Base-by-base conservation (phyloP, 345 rosid genomes). In the Crucihimalaya himalaica region DNA sequence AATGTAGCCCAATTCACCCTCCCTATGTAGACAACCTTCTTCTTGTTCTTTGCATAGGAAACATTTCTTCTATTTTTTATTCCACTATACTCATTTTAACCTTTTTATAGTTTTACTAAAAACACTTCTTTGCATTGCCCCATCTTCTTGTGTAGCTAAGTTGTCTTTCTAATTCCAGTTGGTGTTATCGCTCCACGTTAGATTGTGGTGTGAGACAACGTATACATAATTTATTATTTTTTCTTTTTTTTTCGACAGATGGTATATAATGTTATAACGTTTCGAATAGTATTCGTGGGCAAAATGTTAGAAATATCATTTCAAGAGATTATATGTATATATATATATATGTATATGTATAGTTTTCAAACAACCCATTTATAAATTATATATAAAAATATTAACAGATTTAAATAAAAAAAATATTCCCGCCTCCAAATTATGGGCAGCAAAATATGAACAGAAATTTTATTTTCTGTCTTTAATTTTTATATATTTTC, bases 41-140 rank as follows among this genome's bases (percentile, higher is more conserved):
- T 78, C 69, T 59, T 85, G 89, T 79, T 85, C 59, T 77, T 32
- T 78, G 52, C 83, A 50, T 75, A 86, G 88, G 88, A 88, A 84
- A 85, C 94, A 84, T 80, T 43, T 72, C 63, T 35, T 67, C 83
- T 65, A 70, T 68, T 76, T 75, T 74, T 40, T 82, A 72, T 79
- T 71, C 71, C 19, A 60, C 45, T 73, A 55, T 71, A 71, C 74
- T 77, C 80, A 78, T 79, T 76, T 43, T 61, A 42, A 69, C 65
- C 43, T 55, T 54, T 62, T 56, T 47, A 10, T 57, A 21, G 9
- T 71, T 55, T 40, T 59, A 50, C 23, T 42, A 45, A 32, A 43
- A 21, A 32, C 2, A 39, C 8, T 40, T 65, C 39, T 57, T 29
- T 48, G 59, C 16, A 3, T 35, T 42, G 62, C 50, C 72, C 80